These are phyloP conservation scores for Aureobasidium sp. DNA, from an alignment of 2,329 filamentous ascomycete species.

Conservation along the genomic window DNA sequence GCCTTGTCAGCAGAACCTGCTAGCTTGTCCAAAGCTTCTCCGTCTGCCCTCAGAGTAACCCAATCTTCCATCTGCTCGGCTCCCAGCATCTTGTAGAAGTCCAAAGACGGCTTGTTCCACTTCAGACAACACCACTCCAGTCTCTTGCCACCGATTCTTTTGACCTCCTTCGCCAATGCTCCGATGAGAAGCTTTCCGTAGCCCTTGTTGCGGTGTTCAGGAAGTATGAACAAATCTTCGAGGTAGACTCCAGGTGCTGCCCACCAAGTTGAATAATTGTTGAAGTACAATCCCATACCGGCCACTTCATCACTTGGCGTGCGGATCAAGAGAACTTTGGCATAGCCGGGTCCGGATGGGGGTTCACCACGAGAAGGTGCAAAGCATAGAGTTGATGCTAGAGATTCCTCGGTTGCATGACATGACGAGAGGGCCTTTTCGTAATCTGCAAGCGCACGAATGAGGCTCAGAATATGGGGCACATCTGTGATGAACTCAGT, in stretches of 20 bases:
- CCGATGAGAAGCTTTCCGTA: constrained; percentile 71
- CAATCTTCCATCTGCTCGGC: constrained; percentile 61
- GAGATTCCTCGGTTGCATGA: constrained; percentile 66
- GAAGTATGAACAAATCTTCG: constrained; percentile 82
- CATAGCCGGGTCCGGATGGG: constrained; percentile 47
- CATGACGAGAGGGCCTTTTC: constrained; percentile 69
- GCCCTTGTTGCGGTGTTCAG: constrained; percentile 61
- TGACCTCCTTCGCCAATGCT: constrained; percentile 69
- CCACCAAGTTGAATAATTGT: constrained; percentile 93
- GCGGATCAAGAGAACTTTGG: constrained; percentile 63
- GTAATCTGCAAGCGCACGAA: constrained; percentile 80
- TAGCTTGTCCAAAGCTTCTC: constrained; percentile 54
- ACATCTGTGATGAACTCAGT: constrained; percentile 52
- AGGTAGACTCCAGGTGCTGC: constrained; percentile 83
- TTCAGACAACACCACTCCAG: constrained; percentile 88
- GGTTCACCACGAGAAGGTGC: constrained; percentile 40
- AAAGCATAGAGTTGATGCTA: constrained; percentile 71
- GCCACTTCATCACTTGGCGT: constrained; percentile 39
- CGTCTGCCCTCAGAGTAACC: constrained; percentile 68
- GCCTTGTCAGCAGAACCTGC: constrained; percentile 27
- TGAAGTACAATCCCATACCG: constrained; percentile 86
- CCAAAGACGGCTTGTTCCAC: constrained; percentile 86
- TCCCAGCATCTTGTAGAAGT: constrained; percentile 64
- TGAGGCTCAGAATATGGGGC: constrained; percentile 69
- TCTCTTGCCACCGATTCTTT: constrained; percentile 62